Evolutionary conservation across 1,284 basidiomycete genomes (phyloP), one percentile per base, ranked within the genome.

Genomic region (Sparassis latifolia): DNA sequence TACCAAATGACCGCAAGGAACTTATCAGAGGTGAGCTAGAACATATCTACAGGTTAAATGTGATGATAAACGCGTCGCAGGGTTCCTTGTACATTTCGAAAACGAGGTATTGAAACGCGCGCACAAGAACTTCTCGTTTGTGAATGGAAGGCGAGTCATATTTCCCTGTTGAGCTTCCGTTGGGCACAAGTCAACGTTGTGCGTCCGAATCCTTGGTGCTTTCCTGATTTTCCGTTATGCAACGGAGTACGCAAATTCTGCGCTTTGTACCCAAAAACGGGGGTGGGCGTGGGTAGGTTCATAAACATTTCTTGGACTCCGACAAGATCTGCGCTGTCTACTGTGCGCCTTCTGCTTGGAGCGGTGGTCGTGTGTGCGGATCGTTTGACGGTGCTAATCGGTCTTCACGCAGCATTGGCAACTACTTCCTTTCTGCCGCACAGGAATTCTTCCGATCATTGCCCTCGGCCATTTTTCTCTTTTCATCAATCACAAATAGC

Each of bases 401-500:
- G 20, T 20, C 20, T 46, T 12, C 46, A 27, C 27, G 7, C 53
- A 86, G 89, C 55, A 82, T 95, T 42, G 90, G 92, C 28, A 94
- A 95, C 66, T 94, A 91, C 62, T 90, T 95, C 62, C 73, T 96
- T 31, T 89, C 91, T 3, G 91, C 89, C 7, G 88, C 91, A 0
- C 85, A 90, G 58, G 82, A 73, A 7, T 91, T 95, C 69, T 92
- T 96, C 63, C 84, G 90, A 5, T 94, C 91, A 27, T 74, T 96
- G 5, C 89, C 95, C 27, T 94, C 92, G 3, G 93, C 95, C 7
- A 94, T 99, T 58, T 99, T 97, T 67, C 73, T 98, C 39, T 97
- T 99, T 66, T 88, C 92, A 27, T 90, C 92, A 0, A 89, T 97
- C 50, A 95, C 94, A 0, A 89, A 84, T 59, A 89, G 87, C 57